Evolutionary conservation across 1,284 basidiomycete genomes (phyloP), one percentile per base, ranked within the genome.

Genomic region (Puccinia polysora): DNA sequence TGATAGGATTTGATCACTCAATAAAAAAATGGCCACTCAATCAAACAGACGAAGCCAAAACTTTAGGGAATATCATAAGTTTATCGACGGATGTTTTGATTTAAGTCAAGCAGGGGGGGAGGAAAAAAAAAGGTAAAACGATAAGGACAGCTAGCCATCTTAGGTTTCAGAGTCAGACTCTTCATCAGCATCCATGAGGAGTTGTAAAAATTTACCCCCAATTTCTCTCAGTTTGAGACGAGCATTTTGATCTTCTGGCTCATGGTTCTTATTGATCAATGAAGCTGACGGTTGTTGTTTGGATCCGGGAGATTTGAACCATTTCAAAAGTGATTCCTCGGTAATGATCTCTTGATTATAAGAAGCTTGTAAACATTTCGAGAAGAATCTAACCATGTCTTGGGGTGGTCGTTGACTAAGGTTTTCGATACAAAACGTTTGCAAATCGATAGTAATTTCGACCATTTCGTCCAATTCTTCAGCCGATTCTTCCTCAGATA

Each of bases 291-390:
- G 40, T 32, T 2, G 20, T 12, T 25, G 70, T 59, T 76, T 75
- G 32, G 77, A 75, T 56, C 65, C 56, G 15, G 60, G 52, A 47
- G 64, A 73, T 72, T 75, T 79, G 77, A 81, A 81, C 81, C 81
- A 82, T 10, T 73, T 76, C 4, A 81, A 76, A 1, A 81, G 79
- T 15, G 77, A 78, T 25, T 82, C 81, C 59, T 81, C 80, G 23
- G 74, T 75, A n/a, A 82, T 77, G n/a, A 82, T 75, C 43, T 82
- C 81, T 47, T 78, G 76, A 70, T 82, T 80, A 76, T 82, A 82
- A 56, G 80, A 80, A 62, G 78, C 80, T 70, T 81, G 81, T 49
- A 82, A 74, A 10, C 81, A 76, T 30, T 79, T 77, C 25, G 80
- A 73, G 68, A 81, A 82, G 59, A 81, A 77, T 45, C 75, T 73